These are phyloP conservation scores for Fusarium hainanense DNA, from an alignment of 2,329 filamentous ascomycete genomes.

Conservation along the genomic window DNA sequence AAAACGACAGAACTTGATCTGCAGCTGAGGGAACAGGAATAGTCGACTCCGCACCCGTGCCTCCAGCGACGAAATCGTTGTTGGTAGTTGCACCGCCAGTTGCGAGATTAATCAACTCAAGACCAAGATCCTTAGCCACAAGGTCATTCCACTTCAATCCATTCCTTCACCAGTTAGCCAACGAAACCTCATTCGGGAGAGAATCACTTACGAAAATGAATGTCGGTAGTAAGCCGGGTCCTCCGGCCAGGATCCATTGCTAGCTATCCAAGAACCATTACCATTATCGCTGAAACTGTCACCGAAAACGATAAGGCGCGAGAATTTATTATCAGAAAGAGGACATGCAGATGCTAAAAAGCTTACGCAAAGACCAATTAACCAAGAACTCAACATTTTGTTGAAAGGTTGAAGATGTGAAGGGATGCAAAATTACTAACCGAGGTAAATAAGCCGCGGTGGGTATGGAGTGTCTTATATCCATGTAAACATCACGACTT, in stretches of 20 bases:
- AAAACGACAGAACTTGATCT: constrained; percentile 21
- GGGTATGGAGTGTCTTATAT: constrained; percentile 16
- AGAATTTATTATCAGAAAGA: not conserved
- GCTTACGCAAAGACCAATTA: not conserved
- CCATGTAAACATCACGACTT: not conserved
- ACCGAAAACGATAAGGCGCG: constrained; percentile 29
- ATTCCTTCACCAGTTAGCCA: not conserved
- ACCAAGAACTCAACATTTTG: constrained; percentile 3
- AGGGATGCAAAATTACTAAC: constrained; percentile 6
- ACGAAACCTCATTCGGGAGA: fast-evolving
- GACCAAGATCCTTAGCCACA: not conserved
- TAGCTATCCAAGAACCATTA: constrained; percentile 32
- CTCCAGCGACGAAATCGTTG: constrained; percentile 27
- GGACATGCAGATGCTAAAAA: constrained; percentile 1
- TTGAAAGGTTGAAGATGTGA: not conserved
- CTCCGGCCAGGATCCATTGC: constrained; percentile 31
- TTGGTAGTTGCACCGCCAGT: constrained; percentile 25
- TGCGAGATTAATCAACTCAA: constrained; percentile 31
- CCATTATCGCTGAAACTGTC: constrained; percentile 38
- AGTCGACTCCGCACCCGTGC: constrained; percentile 17
- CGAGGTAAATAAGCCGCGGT: constrained; percentile 13
- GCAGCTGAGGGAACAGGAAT: constrained; percentile 24
- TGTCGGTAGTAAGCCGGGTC: constrained; percentile 32
- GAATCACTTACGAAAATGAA: constrained; percentile 15
- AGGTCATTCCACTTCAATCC: constrained; percentile 30